Base-by-base conservation (phyloP, 345 rosid species). In the Geranium rotundifolium region DNA sequence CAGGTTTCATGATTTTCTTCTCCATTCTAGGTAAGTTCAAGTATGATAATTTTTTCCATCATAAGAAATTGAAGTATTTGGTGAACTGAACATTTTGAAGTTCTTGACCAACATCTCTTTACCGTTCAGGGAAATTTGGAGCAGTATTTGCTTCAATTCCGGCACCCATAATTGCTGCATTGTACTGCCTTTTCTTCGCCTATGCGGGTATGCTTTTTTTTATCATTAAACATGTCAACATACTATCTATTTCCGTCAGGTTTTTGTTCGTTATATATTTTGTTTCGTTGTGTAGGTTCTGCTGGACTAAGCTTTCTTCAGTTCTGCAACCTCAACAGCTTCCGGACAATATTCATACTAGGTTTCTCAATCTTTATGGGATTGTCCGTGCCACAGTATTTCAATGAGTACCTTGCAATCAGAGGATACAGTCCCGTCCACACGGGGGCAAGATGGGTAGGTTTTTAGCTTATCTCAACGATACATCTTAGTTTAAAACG, bases 1-100 rank as follows among this genome's bases (percentile, higher is more conserved):
- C 95, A 0, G 91, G 80, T 27, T 89, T 92, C 76, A 92, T 92
- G 98, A 87, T 92, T 46, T 92, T 92, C 82, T 92, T 92, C 79
- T 92, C 98, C 39, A 77, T 89, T 49, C 89, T 87, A 0, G 95
- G 95, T 85, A 65, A 73, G 85, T 66, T 23, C 5, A 41, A 63
- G 30, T 37, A 63, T 56, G 2, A 34, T 34, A 34, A 5, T 34
- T 54, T 19, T 37, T 14, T 7, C 18, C 1, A 12, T 30, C 29
- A 39, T 57, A 67, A 17, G 57, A 58, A 19, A 54, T 18, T 19
- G 2, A 23, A 34, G 10, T 34, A 34, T 8, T 4, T 34, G 41
- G 6, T 8, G 6, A 4, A 8, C 7, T 34, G 41, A 34, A 4
- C 41, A 34, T 34, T 34, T 34, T 34, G 41, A 34, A 34, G 41